Evolutionary conservation across 2,329 filamentous ascomycete species (phyloP).

Genomic region (Fusarium duplospermum): DNA sequence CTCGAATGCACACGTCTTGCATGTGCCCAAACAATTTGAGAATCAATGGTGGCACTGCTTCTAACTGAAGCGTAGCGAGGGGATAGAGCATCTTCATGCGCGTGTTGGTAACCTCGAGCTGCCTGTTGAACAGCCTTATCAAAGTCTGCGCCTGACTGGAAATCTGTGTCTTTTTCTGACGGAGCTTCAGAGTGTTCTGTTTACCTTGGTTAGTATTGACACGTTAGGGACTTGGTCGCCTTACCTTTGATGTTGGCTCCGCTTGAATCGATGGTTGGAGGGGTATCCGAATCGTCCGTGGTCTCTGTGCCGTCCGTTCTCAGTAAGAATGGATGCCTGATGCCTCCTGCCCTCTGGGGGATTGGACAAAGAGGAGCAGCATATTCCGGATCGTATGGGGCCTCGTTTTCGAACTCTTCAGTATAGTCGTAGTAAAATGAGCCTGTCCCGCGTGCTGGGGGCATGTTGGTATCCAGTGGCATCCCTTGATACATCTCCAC

Average conservation of each 20-base stretch:
- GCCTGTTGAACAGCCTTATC: background rate
- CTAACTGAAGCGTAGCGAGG: background rate
- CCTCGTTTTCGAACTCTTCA: conserved; percentile 59
- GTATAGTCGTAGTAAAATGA: conserved; percentile 66
- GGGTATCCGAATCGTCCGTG: background rate
- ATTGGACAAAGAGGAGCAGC: conserved; percentile 48
- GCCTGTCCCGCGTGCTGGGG: conserved; percentile 45
- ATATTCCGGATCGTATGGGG: conserved; percentile 24
- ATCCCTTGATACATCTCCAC: conserved; percentile 59
- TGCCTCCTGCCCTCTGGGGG: conserved; percentile 40
- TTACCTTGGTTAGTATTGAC: background rate
- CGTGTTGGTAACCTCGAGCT: background rate
- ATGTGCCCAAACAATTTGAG: background rate
- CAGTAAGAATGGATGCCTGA: conserved; percentile 43
- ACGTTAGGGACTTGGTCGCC: background rate
- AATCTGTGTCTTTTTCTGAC: background rate
- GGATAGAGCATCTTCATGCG: background rate
- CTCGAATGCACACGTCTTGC: conserved; percentile 5
- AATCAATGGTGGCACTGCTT: background rate
- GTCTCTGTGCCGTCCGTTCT: conserved; percentile 33
- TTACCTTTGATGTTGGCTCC: background rate
- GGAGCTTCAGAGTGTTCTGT: background rate
- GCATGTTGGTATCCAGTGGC: conserved; percentile 42
- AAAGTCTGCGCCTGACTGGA: background rate
- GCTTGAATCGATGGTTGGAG: background rate